A percentile compares a stretch with the other conserved stretches of the same genome.
These are phyloP conservation scores for Nannochloropsis gaditana DNA, from an alignment of 108 stramenopile species.

Conservation along the genomic window DNA sequence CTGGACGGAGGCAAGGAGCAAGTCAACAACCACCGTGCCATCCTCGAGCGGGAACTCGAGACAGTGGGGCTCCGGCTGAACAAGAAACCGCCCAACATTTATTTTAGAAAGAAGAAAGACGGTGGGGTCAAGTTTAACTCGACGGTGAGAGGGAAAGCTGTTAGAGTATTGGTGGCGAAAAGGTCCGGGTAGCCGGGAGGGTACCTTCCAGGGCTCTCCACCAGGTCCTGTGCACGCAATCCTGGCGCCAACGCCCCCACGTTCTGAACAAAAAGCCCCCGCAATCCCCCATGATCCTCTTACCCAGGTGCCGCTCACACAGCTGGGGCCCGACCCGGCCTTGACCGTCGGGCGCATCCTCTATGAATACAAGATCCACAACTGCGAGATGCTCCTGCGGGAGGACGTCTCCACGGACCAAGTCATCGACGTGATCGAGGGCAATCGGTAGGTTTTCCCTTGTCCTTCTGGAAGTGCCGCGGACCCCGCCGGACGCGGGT, in stretches of 20 bases:
- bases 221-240: no score
- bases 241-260: no score
- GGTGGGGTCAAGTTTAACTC: slow-evolving; percentile 90
- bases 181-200: no score
- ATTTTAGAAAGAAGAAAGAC: slow-evolving; percentile 70
- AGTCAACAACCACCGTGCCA: slow-evolving; percentile 87
- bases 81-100: slow-evolving; percentile 70
- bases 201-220: no score
- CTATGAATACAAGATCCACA: slow-evolving; percentile 84
- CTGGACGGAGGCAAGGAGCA: slow-evolving; percentile 95
- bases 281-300: neutral
- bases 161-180: no score
- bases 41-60: slow-evolving; percentile 92
- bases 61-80: slow-evolving; percentile 96
- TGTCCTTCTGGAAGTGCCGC: no score
- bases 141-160: slow-evolving; percentile 46
- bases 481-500: neutral
- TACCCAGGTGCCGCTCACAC: slow-evolving; percentile 1
- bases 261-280: no score
- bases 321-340: slow-evolving; percentile 62
- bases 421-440: slow-evolving; percentile 93
- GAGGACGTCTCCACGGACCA: slow-evolving; percentile 92
- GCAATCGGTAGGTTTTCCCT: slow-evolving; percentile 65
- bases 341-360: slow-evolving; percentile 73
- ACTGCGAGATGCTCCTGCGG: slow-evolving; percentile 84